Percentiles rank a stretch among this genome's conserved stretches.
Conservation (phyloP, 1,284 basidiomycete species). For the Marasmius fiardii region DNA sequence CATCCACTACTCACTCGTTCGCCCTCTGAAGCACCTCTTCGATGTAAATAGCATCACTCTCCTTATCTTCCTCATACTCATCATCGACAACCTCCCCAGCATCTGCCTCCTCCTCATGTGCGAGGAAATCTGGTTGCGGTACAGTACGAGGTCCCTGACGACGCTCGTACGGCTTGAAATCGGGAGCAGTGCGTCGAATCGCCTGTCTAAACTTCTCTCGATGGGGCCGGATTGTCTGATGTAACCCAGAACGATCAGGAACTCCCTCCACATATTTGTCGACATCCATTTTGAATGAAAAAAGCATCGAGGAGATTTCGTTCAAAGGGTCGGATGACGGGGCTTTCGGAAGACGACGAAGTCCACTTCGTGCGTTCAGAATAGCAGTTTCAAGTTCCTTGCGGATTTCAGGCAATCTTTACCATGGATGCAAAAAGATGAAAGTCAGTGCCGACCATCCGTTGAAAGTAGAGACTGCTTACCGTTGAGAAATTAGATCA, state of each 20-base stretch:
- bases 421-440: not conserved
- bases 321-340: constrained; percentile 52
- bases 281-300: constrained; percentile 44
- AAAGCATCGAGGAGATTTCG: constrained; percentile 49
- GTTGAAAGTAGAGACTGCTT: constrained; percentile 7
- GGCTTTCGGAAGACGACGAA: constrained; percentile 44
- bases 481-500: constrained; percentile 57
- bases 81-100: constrained; percentile 8
- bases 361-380: constrained; percentile 29
- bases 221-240: constrained; percentile 50
- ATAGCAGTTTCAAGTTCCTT: constrained; percentile 45
- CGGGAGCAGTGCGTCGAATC: constrained; percentile 53
- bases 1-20: constrained; percentile 35
- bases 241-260: constrained; percentile 42
- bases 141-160: constrained; percentile 2
- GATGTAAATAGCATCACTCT: constrained; percentile 38
- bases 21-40: constrained; percentile 53
- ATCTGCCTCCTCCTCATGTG: constrained; percentile 11
- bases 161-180: constrained; percentile 28
- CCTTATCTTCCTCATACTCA: not conserved
- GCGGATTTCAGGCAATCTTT: constrained; percentile 62
- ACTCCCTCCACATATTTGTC: constrained; percentile 47
- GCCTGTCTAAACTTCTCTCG: constrained; percentile 43
- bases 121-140: constrained; percentile 7
- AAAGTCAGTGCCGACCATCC: not conserved